Percentiles rank a stretch among this genome's conserved stretches.
phyloP scores from a whole-genome alignment of 192 early-diverging fungal species.

The Coemansia sp. region DNA sequence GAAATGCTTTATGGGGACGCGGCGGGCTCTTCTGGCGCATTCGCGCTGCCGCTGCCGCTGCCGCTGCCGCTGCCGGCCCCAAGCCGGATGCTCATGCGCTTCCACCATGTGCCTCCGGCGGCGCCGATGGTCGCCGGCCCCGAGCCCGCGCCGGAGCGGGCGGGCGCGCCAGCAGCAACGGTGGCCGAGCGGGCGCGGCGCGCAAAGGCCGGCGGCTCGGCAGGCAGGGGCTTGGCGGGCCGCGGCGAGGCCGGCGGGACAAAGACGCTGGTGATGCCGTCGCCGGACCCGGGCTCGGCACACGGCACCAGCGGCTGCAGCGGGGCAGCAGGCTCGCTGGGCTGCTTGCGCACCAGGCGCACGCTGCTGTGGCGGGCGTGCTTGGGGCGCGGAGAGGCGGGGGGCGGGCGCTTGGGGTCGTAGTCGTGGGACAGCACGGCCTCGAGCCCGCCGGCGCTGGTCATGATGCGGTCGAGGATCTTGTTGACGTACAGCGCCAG shows the following conservation, averaged over 20 bases:
- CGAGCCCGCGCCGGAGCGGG: conserved; percentile 1
- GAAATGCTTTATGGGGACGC: neutral
- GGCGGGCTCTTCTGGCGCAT: neutral
- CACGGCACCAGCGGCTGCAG: conserved; percentile 7
- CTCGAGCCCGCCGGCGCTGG: conserved; percentile 53
- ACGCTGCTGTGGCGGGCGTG: conserved; percentile 10
- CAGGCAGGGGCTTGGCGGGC: conserved; percentile 1
- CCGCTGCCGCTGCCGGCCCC: too few species aligned
- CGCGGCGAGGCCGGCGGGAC: conserved; percentile 43
- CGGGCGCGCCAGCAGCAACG: conserved; percentile 25
- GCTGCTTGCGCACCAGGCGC: conserved; percentile 19
- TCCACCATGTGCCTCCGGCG: conserved; percentile 37
- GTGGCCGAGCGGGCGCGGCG: conserved; percentile 46
- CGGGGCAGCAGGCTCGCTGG: neutral
- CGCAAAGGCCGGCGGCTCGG: conserved; percentile 27
- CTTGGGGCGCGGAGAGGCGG: neutral
- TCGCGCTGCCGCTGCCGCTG: neutral
- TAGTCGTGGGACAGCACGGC: conserved; percentile 52
- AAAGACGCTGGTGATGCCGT: conserved; percentile 52
- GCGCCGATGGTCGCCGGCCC: conserved; percentile 24
- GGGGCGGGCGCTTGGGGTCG: conserved; percentile 10
- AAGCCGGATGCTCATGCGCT: conserved; percentile 44
- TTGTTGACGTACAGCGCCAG: conserved; percentile 73
- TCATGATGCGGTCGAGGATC: conserved; percentile 71
- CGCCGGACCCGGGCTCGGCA: conserved; percentile 37